A percentile compares a stretch with the other conserved stretches of the same genome.
Conservation (phyloP, 2,329 filamentous ascomycete species). For the Thielaviopsis musarum region DNA sequence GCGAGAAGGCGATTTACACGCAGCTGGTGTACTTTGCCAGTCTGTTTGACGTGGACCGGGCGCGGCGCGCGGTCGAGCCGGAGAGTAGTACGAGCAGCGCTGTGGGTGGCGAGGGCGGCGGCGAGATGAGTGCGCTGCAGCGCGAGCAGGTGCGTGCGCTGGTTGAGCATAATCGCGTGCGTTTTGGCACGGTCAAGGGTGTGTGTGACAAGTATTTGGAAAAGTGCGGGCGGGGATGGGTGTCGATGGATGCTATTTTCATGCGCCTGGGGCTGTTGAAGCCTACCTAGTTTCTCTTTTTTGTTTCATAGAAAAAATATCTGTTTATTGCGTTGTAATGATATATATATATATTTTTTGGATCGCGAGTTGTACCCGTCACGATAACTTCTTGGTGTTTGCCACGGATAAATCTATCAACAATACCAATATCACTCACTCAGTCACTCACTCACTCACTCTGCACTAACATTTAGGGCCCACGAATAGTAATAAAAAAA, state of each 20-base stretch:
- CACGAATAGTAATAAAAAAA: no score
- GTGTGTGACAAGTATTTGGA: conserved; percentile 73
- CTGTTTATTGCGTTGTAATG: background rate
- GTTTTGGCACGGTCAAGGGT: conserved; percentile 60
- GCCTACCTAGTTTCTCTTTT: background rate
- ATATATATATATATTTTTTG: no score
- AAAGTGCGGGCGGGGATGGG: conserved; percentile 83
- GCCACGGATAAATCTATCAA: no score
- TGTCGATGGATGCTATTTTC: conserved; percentile 83
- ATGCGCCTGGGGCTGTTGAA: conserved; percentile 40
- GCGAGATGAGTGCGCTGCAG: conserved; percentile 31
- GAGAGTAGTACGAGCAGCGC: conserved; percentile 5
- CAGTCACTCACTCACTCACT: no score
- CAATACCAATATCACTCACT: no score
- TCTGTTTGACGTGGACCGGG: conserved; percentile 82
- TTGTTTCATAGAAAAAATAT: background rate
- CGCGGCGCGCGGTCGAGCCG: conserved; percentile 33
- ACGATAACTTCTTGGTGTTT: no score
- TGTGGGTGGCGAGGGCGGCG: conserved; percentile 13
- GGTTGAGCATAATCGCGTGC: conserved; percentile 63
- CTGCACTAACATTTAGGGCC: no score
- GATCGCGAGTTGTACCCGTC: background rate
- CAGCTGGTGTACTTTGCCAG: conserved; percentile 76
- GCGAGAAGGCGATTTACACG: conserved; percentile 85
- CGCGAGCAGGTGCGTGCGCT: conserved; percentile 52